These are phyloP conservation scores for Myxozyma nipponensis DNA, from an alignment of 805 yeast genomes.

Conservation along the genomic window DNA sequence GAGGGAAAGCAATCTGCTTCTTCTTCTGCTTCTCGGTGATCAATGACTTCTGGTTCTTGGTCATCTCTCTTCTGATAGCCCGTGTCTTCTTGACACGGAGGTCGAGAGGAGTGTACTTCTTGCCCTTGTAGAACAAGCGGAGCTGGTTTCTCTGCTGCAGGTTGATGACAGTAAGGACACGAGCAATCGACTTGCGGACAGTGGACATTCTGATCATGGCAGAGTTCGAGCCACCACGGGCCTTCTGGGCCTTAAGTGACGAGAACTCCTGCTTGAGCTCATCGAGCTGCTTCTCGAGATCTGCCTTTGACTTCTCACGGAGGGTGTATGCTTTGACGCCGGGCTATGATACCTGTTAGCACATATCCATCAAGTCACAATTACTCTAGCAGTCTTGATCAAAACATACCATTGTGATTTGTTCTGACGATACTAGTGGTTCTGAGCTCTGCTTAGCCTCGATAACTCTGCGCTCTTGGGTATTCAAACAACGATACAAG, in stretches of 20 bases:
- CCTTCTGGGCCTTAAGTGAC: conserved; percentile 91
- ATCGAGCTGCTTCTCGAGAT: conserved; percentile 88
- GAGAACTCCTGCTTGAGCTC: conserved; percentile 97
- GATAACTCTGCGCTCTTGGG: too few relatives aligned
- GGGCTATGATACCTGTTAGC: conserved; percentile 9
- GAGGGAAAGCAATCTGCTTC: conserved; percentile 94
- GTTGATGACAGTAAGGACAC: conserved; percentile 95
- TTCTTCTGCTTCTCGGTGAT: conserved; percentile 86
- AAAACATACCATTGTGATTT: conserved; percentile 1
- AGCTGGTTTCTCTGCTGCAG: conserved; percentile 93
- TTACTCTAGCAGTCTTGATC: too few relatives aligned
- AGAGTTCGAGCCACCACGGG: conserved; percentile 71
- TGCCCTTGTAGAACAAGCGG: conserved; percentile 84
- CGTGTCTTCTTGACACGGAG: conserved; percentile 99
- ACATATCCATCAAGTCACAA: neutral
- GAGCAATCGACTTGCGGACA: conserved; percentile 98
- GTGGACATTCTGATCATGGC: conserved; percentile 80
- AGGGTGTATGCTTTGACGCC: conserved; percentile 85
- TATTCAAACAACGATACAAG: too few relatives aligned
- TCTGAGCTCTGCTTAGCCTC: too few relatives aligned
- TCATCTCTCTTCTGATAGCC: conserved; percentile 96
- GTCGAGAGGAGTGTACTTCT: conserved; percentile 93
- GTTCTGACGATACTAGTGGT: too few relatives aligned
- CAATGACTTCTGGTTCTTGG: conserved; percentile 77
- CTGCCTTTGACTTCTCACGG: conserved; percentile 94